phyloP scores from a whole-genome alignment of 495 filamentous ascomycete genomes.

The Penicillium canescens region DNA sequence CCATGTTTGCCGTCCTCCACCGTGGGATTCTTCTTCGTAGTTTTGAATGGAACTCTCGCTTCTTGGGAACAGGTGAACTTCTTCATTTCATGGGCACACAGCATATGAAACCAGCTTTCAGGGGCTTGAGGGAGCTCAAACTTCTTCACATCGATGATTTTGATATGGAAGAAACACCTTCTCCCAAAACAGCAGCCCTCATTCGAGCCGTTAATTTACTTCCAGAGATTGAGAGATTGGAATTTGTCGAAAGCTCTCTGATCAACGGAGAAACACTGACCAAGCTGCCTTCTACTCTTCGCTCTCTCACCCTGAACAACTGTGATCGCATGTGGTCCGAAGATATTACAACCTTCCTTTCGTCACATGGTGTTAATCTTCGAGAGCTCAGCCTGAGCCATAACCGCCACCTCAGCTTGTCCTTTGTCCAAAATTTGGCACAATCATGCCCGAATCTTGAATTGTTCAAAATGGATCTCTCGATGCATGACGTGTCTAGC shows the following conservation, averaged over 20 bases:
- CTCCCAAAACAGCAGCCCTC: constrained; percentile 47
- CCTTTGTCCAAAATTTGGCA: constrained; percentile 64
- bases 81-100: constrained; percentile 50
- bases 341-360: constrained; percentile 59
- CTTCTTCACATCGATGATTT: constrained; percentile 60
- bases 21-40: constrained; percentile 53
- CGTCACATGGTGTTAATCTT: constrained; percentile 60
- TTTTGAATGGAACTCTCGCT: constrained; percentile 80
- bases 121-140: constrained; percentile 55
- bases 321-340: constrained; percentile 66
- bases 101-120: constrained; percentile 62
- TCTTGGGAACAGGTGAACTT: constrained; percentile 50
- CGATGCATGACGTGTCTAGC: constrained; percentile 58
- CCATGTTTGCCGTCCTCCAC: constrained; percentile 57
- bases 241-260: constrained; percentile 67
- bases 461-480: constrained; percentile 70
- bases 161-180: constrained; percentile 3
- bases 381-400: constrained; percentile 68
- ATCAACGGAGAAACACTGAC: constrained; percentile 59
- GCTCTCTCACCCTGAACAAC: constrained; percentile 68
- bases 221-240: constrained; percentile 59
- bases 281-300: constrained; percentile 61
- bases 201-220: constrained; percentile 59
- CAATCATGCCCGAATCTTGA: constrained; percentile 66
- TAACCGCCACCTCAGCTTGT: constrained; percentile 72